These are phyloP conservation scores for Leccinellum luteum DNA, from an alignment of 768 basidiomycete species.

Conservation along the genomic window DNA sequence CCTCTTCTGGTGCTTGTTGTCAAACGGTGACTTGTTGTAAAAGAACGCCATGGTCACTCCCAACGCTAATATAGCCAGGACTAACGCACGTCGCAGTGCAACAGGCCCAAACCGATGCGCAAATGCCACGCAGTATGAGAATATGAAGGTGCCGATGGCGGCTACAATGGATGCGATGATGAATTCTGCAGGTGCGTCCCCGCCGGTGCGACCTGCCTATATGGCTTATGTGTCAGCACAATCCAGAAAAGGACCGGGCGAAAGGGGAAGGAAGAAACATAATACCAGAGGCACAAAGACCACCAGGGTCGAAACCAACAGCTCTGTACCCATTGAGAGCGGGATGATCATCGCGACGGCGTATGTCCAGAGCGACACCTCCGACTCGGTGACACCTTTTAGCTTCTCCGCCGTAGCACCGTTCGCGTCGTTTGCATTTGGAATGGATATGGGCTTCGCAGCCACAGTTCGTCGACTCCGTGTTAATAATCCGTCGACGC, in stretches of 20 bases:
- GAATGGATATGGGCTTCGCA: neutral
- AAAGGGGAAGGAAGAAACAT: neutral
- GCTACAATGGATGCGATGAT: slow-evolving; percentile 81
- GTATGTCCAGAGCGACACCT: no score
- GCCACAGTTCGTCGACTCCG: slow-evolving; percentile 18
- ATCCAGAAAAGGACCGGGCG: slow-evolving; percentile 1
- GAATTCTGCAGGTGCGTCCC: no score
- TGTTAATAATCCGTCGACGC: slow-evolving; percentile 46
- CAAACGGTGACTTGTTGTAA: slow-evolving; percentile 62
- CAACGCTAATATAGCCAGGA: slow-evolving; percentile 46
- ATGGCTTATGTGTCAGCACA: slow-evolving; percentile 1
- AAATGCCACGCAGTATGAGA: slow-evolving; percentile 69
- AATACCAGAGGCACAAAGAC: slow-evolving; percentile 86
- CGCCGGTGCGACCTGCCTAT: no score
- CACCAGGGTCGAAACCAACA: slow-evolving; percentile 63
- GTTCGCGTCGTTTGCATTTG: slow-evolving; percentile 2
- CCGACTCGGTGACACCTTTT: slow-evolving; percentile 19
- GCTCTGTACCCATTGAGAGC: slow-evolving; percentile 54
- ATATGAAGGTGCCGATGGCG: slow-evolving; percentile 48
- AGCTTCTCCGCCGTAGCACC: neutral
- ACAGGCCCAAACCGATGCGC: slow-evolving; percentile 62
- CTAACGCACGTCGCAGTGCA: slow-evolving; percentile 38
- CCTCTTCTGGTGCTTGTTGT: slow-evolving; percentile 83
- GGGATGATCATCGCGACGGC: slow-evolving; percentile 57
- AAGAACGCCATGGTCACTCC: slow-evolving; percentile 60